Evolutionary conservation across 2,329 filamentous ascomycete species (phyloP).

Genomic region (Verticillium nubilum): DNA sequence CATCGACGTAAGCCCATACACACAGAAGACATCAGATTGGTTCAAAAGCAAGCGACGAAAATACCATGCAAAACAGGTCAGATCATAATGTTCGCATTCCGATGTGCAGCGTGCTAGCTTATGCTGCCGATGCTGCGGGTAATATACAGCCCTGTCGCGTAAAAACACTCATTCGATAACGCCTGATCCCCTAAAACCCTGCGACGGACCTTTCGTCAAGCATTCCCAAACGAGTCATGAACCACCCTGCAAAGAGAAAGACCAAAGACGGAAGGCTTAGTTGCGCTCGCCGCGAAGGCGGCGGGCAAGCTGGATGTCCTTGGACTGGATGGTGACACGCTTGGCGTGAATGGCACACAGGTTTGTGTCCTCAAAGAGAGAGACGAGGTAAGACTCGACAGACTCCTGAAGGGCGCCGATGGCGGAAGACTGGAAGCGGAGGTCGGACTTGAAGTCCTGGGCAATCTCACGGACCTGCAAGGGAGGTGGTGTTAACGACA

Average conservation of each 20-base stretch:
- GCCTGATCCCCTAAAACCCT: constrained; percentile 35
- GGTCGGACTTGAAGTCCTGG: constrained; percentile 90
- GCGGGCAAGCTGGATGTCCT: constrained; percentile 95
- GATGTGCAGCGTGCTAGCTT: constrained; percentile 13
- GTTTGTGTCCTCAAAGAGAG: constrained; percentile 97
- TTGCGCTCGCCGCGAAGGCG: constrained; percentile 92
- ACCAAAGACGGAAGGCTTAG: constrained; percentile 41
- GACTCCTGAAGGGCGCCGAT: constrained; percentile 98
- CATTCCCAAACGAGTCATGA: constrained; percentile 36
- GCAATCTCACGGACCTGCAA: constrained; percentile 81
- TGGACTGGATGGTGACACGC: constrained; percentile 96
- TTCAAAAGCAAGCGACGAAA: too few relatives aligned
- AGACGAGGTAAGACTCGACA: constrained; percentile 97
- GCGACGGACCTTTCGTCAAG: constrained; percentile 29
- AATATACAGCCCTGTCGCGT: constrained; percentile 38
- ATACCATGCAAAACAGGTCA: neutral
- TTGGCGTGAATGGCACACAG: constrained; percentile 98
- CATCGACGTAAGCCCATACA: too few relatives aligned
- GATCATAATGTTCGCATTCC: constrained; percentile 7
- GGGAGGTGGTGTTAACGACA: constrained; percentile 6
- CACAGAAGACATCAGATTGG: too few relatives aligned
- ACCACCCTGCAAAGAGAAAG: constrained; percentile 24
- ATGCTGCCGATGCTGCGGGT: constrained; percentile 22
- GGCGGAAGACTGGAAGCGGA: constrained; percentile 97
- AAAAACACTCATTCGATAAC: constrained; percentile 36